These are phyloP conservation scores for Xylariaceae sp. DNA, from an alignment of 2,329 filamentous ascomycete species.

Conservation along the genomic window DNA sequence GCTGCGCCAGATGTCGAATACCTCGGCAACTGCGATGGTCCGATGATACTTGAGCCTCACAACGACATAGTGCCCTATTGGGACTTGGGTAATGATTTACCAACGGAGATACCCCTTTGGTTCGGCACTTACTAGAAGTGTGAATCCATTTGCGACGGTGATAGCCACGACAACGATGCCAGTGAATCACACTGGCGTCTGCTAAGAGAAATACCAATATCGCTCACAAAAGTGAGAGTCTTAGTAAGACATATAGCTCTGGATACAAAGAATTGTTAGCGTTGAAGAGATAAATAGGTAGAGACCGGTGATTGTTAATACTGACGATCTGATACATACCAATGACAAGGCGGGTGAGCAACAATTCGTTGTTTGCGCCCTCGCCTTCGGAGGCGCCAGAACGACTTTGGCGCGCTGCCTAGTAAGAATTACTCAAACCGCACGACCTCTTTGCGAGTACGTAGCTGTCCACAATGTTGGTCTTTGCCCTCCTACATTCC, in stretches of 20 bases:
- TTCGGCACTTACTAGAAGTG: constrained; percentile 11
- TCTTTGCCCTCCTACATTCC: no score
- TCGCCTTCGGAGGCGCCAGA: background rate
- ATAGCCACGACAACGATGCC: background rate
- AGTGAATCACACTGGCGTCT: background rate
- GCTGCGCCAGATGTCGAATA: background rate
- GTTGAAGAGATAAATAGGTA: background rate
- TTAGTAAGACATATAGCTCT: background rate
- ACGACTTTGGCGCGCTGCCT: no score
- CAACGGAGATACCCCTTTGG: constrained; percentile 17
- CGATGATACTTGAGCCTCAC: constrained; percentile 3
- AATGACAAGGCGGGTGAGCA: background rate
- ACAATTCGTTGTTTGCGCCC: background rate
- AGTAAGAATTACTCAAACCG: background rate
- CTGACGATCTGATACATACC: background rate
- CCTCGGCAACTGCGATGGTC: constrained; percentile 12
- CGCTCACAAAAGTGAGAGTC: background rate
- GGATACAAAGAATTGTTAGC: background rate
- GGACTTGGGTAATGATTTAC: constrained; percentile 14
- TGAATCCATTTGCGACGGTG: no score
- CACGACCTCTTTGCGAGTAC: no score
- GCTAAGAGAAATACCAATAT: background rate
- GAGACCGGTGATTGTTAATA: background rate
- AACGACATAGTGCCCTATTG: constrained; percentile 10
- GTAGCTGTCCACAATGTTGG: no score